Base-by-base conservation (phyloP, 345 rosid genomes). In the Heritiera fomes region DNA sequence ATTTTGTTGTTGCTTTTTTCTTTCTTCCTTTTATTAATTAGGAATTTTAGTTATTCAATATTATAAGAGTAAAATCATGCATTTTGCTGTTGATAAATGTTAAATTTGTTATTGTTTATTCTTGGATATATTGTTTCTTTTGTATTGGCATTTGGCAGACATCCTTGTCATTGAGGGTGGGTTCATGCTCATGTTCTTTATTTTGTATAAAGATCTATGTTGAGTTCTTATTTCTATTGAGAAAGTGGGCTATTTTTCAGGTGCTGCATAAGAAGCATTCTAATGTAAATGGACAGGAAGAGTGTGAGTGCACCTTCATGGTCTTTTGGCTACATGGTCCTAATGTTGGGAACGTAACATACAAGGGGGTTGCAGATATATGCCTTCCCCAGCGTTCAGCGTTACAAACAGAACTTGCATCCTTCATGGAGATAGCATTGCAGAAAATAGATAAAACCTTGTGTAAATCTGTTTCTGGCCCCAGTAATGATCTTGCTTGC, bases 271-370 rank as follows among this genome's bases (percentile, higher is more conserved):
- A 32, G 56, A 56, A 79, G 43, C 92, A 87, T 83, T 75, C 80
- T 55, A 67, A 79, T 74, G 71, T 6, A 1, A 60, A 78, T 3
- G 90, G 89, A 52, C 83, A 81, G 71, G 90, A 87, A 71, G 82
- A 53, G 60, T 89, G 92, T 68, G 6, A 2, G 64, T 89, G 92
- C 77, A 52, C 34, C 23, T 89, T 87, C 78, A 13, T 83, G 46
- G 64, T 89, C 20, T n/a, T 30, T 28, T 87, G 88, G 90, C 46
- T 45, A 30, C 92, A 89, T 66, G 92, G 92, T 68, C 89, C 89
- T 1, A 3, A 5, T 49, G 53, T 43, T 9, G 84, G 76, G 20
- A 64, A 8, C 30, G 17, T 82, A 61, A 7, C 55, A 13, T 10
- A 53, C 47, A 86, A 78, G 80, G 85, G 73, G 45, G 63, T 89